These are phyloP conservation scores for Zizania latifolia DNA, from an alignment of 176 grass and related monocot species.

Conservation along the genomic window DNA sequence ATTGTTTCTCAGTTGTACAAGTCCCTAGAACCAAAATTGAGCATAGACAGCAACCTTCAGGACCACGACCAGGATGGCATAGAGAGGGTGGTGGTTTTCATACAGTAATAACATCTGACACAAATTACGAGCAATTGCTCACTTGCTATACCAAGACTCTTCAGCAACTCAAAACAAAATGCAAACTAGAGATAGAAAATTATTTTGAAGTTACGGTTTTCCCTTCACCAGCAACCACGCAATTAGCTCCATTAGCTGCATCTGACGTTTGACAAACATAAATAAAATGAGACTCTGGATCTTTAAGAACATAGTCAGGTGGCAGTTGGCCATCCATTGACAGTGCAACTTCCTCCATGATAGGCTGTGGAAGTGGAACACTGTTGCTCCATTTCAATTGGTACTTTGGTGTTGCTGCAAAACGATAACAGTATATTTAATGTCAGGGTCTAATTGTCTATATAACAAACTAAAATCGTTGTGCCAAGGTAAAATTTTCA, in stretches of 20 bases:
- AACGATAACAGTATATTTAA: conserved; percentile 13
- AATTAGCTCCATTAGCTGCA: background rate
- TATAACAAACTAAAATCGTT: background rate
- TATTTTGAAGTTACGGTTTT: conserved; percentile 12
- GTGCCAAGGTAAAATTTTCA: background rate
- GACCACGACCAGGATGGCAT: background rate
- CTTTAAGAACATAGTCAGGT: conserved; percentile 66
- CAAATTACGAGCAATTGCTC: background rate
- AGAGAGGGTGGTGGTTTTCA: background rate
- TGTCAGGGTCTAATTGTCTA: background rate
- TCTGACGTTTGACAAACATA: conserved; percentile 64
- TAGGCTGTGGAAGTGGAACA: conserved; percentile 8
- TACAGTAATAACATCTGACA: background rate
- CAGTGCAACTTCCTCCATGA: conserved; percentile 57
- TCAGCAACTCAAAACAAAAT: background rate
- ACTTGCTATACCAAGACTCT: background rate
- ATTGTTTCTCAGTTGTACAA: background rate
- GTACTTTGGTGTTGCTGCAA: conserved; percentile 49
- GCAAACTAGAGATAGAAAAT: background rate
- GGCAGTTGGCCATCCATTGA: conserved; percentile 58
- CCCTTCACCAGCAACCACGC: background rate
- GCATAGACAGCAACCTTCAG: background rate
- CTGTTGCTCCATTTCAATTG: conserved; percentile 32
- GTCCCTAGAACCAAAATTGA: background rate
- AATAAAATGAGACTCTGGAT: conserved; percentile 79